Evolutionary conservation across 805 yeast genomes (phyloP).

Genomic region (Candida jianshihensis): DNA sequence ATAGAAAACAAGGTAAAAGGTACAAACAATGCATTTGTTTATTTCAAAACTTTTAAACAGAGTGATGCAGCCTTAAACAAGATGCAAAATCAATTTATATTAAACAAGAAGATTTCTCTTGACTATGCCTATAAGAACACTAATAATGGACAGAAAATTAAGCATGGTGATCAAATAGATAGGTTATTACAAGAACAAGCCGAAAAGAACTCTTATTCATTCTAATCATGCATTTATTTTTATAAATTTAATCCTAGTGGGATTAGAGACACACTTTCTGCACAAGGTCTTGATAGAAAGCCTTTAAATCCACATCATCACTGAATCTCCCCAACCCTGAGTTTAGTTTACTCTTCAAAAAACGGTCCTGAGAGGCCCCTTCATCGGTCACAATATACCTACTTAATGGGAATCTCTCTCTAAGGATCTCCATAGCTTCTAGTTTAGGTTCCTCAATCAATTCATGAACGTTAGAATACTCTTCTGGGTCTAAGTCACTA

Average conservation of each 20-base stretch:
- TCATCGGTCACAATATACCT: constrained; percentile 93
- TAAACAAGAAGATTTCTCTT: constrained; percentile 56
- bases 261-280: constrained; percentile 1
- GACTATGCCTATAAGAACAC: constrained; percentile 59
- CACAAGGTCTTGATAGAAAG: constrained; percentile 6
- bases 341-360: constrained; percentile 84
- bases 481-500: constrained; percentile 80
- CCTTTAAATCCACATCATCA: constrained; percentile 12
- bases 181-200: constrained; percentile 64
- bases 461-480: constrained; percentile 73
- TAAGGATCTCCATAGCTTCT: constrained; percentile 82
- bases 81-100: constrained; percentile 61
- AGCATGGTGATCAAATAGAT: constrained; percentile 79
- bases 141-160: constrained; percentile 35
- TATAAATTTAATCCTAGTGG: too few relatives aligned
- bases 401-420: constrained; percentile 92
- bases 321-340: constrained; percentile 34
- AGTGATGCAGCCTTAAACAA: constrained; percentile 67
- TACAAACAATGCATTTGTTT: constrained; percentile 54
- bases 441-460: constrained; percentile 77
- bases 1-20: constrained; percentile 38
- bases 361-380: constrained; percentile 95
- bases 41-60: constrained; percentile 54
- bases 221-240: too few relatives aligned
- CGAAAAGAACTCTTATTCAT: constrained; percentile 29